phyloP scores from a whole-genome alignment of 345 rosid species.

The Eucalyptus shirleyi region DNA sequence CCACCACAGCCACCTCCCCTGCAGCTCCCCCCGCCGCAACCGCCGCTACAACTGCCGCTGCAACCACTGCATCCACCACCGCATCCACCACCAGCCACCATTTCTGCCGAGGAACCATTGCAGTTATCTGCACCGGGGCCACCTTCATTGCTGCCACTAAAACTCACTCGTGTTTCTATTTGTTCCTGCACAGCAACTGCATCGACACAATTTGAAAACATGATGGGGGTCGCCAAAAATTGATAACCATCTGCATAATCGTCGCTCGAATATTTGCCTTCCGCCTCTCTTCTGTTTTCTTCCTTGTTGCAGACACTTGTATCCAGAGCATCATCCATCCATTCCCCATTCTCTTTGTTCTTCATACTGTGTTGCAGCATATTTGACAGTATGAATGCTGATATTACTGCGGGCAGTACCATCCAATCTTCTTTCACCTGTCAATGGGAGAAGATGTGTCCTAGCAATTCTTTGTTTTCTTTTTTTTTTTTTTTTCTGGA shows the following conservation, averaged over 20 bases:
- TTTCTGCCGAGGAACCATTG: not conserved
- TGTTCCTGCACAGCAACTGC: not conserved
- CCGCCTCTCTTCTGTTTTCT: not conserved
- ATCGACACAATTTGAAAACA: not conserved
- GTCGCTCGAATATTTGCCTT: not conserved
- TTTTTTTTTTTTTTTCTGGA: not conserved
- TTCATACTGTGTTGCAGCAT: not conserved
- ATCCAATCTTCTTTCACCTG: conserved; percentile 10
- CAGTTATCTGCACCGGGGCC: not conserved
- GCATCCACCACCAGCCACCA: not conserved
- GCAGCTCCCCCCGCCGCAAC: not conserved
- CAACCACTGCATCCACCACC: too few species aligned
- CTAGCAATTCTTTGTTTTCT: not conserved
- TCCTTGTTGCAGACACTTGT: not conserved
- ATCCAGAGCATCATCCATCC: not conserved
- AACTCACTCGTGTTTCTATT: not conserved
- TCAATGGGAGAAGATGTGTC: not conserved
- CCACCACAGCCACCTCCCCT: not conserved
- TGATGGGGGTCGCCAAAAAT: not conserved
- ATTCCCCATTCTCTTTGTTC: not conserved
- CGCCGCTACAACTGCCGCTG: not conserved
- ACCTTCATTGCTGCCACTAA: not conserved
- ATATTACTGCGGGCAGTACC: not conserved
- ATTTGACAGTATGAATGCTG: not conserved
- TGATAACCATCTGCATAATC: not conserved